Conservation (phyloP, 192 early-diverging fungal species). For the Irineochytrium annulatum region DNA sequence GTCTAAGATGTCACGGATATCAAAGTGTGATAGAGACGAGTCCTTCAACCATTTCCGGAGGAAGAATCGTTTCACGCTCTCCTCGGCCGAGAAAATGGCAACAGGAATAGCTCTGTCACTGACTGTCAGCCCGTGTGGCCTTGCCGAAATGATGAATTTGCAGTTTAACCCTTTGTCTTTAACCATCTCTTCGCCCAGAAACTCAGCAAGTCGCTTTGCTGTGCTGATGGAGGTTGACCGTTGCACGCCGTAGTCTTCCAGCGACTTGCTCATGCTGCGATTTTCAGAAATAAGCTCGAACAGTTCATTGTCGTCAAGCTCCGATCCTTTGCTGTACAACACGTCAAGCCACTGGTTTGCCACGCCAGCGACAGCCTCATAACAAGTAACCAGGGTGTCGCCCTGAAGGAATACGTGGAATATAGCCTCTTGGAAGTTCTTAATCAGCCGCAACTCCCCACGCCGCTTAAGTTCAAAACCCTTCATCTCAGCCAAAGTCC, state of each 20-base stretch:
- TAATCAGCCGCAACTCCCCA: slow-evolving; percentile 97
- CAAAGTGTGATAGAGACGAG: slow-evolving; percentile 59
- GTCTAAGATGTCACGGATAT: slow-evolving; percentile 90
- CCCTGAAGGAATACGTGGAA: slow-evolving; percentile 94
- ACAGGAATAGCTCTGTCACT: slow-evolving; percentile 93
- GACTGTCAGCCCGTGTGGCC: slow-evolving; percentile 79
- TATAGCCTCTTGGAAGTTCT: slow-evolving; percentile 93
- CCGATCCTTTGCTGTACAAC: slow-evolving; percentile 75
- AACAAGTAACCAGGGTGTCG: slow-evolving; percentile 78
- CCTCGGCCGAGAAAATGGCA: slow-evolving; percentile 86
- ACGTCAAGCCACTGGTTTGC: slow-evolving; percentile 96
- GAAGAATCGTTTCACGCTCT: slow-evolving; percentile 69
- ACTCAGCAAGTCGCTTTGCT: slow-evolving; percentile 90
- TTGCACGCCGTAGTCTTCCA: slow-evolving; percentile 89
- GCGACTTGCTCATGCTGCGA: slow-evolving; percentile 89
- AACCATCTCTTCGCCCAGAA: slow-evolving; percentile 96
- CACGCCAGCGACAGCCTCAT: slow-evolving; percentile 78
- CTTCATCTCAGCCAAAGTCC: slow-evolving; percentile 91
- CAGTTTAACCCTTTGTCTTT: slow-evolving; percentile 95
- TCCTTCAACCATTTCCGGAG: slow-evolving; percentile 93
- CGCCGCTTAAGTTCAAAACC: slow-evolving; percentile 99
- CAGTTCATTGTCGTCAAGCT: slow-evolving; percentile 80
- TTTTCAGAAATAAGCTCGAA: slow-evolving; percentile 98
- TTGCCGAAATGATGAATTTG: slow-evolving; percentile 87
- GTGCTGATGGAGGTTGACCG: slow-evolving; percentile 95